A percentile compares a stretch with the other conserved stretches of the same genome.
Evolutionary conservation across 2,329 filamentous ascomycete genomes (phyloP).

Genomic region (Aphanoascus verrucosus): DNA sequence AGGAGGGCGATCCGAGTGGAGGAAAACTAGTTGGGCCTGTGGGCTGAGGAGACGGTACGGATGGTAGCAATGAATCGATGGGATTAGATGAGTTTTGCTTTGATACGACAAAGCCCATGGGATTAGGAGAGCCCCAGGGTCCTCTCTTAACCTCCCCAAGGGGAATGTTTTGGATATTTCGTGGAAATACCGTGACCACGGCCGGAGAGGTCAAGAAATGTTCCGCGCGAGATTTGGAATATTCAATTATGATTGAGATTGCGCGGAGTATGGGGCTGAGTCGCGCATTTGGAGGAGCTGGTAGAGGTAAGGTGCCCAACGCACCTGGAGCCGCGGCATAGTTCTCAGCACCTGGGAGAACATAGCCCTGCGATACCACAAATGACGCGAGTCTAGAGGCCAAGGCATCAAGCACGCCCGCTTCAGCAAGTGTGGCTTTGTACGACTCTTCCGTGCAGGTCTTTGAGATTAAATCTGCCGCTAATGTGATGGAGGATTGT

Average conservation of each 20-base stretch:
- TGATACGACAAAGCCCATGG: constrained; percentile 42
- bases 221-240: constrained; percentile 67
- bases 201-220: constrained; percentile 59
- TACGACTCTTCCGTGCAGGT: constrained; percentile 60
- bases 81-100: constrained; percentile 42
- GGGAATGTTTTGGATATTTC: constrained; percentile 42
- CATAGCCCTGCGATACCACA: constrained; percentile 55
- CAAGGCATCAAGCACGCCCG: constrained; percentile 66
- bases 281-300: constrained; percentile 49
- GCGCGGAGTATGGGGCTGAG: constrained; percentile 66
- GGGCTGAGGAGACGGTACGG: constrained; percentile 28
- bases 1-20: constrained; percentile 39
- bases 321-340: constrained; percentile 46
- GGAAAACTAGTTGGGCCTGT: constrained; percentile 41
- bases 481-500: constrained; percentile 41
- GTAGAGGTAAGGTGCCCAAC: constrained; percentile 48
- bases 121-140: constrained; percentile 45
- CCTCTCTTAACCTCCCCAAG: constrained; percentile 32
- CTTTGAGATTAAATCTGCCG: constrained; percentile 43
- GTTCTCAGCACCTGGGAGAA: constrained; percentile 54
- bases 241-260: constrained; percentile 62
- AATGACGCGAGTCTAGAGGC: constrained; percentile 62
- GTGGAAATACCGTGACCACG: constrained; percentile 58
- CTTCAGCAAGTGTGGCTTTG: constrained; percentile 59
- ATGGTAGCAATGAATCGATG: constrained; percentile 56